A percentile compares a stretch with the other conserved stretches of the same genome.
Conservation (phyloP, 495 filamentous ascomycete genomes). For the Daldinia concentrica region DNA sequence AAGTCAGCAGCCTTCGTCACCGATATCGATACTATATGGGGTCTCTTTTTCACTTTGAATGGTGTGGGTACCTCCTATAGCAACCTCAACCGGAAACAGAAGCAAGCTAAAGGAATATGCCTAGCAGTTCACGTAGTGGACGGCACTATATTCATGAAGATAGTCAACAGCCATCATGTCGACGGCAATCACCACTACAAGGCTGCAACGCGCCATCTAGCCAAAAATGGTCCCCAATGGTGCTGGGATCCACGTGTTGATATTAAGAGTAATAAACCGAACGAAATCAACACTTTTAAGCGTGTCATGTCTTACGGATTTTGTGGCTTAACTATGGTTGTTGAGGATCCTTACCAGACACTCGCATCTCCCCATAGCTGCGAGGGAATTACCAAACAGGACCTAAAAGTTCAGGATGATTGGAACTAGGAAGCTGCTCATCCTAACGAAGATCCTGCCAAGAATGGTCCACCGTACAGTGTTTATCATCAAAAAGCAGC, state of each 20-base stretch:
- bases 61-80: no score
- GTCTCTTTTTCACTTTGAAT: background rate
- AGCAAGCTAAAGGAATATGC: background rate
- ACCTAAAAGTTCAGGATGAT: background rate
- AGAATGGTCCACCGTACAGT: background rate
- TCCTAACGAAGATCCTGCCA: background rate
- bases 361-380: background rate
- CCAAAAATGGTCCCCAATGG: background rate
- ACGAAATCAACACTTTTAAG: slow-evolving; percentile 4
- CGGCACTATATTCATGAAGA: slow-evolving; percentile 6
- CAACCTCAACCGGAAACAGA: background rate
- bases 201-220: background rate
- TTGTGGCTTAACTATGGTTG: slow-evolving; percentile 2
- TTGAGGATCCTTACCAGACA: slow-evolving; percentile 5
- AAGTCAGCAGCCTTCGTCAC: slow-evolving; percentile 9
- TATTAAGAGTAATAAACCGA: background rate
- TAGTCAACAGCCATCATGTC: background rate
- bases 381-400: background rate
- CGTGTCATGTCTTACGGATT: slow-evolving; percentile 10
- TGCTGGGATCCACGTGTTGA: background rate
- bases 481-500: background rate
- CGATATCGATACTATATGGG: background rate
- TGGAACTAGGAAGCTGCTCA: background rate
- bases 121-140: background rate
- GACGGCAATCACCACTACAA: background rate